These are phyloP conservation scores for Daldinia loculata DNA, from an alignment of 495 filamentous ascomycete genomes.

Conservation along the genomic window DNA sequence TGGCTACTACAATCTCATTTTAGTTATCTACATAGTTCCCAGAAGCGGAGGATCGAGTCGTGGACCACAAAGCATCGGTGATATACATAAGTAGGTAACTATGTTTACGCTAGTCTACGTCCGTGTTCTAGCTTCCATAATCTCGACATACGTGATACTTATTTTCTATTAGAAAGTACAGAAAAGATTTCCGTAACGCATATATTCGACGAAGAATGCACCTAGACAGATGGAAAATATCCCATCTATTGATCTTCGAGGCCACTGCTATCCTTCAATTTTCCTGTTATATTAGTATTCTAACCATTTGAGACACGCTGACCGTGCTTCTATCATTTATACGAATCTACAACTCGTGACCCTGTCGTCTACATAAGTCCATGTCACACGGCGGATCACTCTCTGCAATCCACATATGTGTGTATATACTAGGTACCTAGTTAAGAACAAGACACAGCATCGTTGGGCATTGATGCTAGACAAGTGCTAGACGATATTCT, in stretches of 20 bases:
- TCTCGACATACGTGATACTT: background rate
- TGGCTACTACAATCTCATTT: background rate
- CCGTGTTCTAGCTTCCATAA: background rate
- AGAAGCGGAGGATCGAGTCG: background rate
- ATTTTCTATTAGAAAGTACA: background rate
- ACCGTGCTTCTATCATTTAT: background rate
- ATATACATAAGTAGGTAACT: no score
- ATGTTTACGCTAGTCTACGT: background rate
- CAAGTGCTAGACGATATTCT: no score
- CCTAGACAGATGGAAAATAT: background rate
- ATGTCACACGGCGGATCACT: background rate
- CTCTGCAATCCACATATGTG: background rate
- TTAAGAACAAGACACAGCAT: background rate
- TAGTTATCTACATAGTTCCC: background rate
- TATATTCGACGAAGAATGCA: no score
- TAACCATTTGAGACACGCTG: background rate
- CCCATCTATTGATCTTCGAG: no score
- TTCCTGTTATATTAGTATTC: background rate
- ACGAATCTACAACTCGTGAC: background rate
- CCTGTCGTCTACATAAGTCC: background rate
- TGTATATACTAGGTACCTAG: background rate
- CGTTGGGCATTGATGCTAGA: background rate
- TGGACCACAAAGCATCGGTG: background rate
- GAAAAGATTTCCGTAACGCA: no score
- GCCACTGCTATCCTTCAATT: background rate